Evolutionary conservation across 2,329 filamentous ascomycete species (phyloP).

Genomic region (Alternaria infectoria): DNA sequence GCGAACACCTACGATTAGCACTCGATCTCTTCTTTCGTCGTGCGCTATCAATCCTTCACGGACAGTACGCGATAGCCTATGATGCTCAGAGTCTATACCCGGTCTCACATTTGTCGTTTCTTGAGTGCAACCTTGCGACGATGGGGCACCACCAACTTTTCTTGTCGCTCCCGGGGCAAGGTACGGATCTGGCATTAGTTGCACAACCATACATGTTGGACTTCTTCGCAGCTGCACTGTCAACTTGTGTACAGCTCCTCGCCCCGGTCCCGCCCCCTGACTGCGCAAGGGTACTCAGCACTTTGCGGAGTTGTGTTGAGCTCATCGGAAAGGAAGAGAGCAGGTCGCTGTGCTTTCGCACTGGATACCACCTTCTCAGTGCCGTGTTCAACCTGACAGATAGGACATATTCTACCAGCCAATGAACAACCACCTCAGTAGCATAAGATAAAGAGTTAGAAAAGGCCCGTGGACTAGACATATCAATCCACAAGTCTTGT

Average conservation of each 20-base stretch:
- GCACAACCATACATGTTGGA: conserved; percentile 30
- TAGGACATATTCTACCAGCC: not conserved
- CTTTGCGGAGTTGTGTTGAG: conserved; percentile 18
- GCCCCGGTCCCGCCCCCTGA: not conserved
- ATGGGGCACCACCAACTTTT: not conserved
- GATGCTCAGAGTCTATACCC: not conserved
- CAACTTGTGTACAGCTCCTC: conserved; percentile 22
- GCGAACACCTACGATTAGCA: not conserved
- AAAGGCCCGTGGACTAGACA: not conserved
- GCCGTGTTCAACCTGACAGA: conserved; percentile 7
- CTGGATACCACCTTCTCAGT: conserved; percentile 16
- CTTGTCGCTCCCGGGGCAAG: not conserved
- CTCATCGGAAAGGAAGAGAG: conserved; percentile 21
- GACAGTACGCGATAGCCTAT: not conserved
- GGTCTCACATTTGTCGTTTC: not conserved
- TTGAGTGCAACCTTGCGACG: not conserved
- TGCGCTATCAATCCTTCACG: not conserved
- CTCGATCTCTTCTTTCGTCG: not conserved
- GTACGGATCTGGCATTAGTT: conserved; percentile 15
- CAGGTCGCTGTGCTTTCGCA: conserved; percentile 21
- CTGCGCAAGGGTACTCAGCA: conserved; percentile 12
- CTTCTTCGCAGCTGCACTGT: conserved; percentile 27
- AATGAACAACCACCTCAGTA: not conserved
- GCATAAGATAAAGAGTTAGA: not conserved
- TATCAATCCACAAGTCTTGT: not conserved